Evolutionary conservation across 1,284 basidiomycete genomes (phyloP).

Genomic region (Quambalaria eucalypti): DNA sequence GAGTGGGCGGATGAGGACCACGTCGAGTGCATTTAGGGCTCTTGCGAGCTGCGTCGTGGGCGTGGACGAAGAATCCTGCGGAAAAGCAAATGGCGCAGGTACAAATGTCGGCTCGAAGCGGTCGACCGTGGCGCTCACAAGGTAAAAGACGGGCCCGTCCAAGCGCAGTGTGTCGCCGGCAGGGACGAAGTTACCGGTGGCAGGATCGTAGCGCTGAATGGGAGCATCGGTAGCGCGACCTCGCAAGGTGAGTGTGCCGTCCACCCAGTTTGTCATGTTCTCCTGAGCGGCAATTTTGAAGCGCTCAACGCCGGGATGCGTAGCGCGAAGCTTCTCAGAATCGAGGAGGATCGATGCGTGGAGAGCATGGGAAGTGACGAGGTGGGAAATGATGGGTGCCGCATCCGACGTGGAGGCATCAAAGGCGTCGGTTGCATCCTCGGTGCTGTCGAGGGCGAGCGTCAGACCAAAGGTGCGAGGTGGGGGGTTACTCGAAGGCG

Average conservation of each 20-base stretch:
- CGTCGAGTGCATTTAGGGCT: constrained; percentile 55
- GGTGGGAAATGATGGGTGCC: constrained; percentile 37
- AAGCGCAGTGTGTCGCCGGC: constrained; percentile 14
- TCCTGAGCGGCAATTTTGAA: constrained; percentile 73
- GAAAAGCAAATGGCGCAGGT: constrained; percentile 57
- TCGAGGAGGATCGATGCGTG: constrained; percentile 72
- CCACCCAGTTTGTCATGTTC: constrained; percentile 67
- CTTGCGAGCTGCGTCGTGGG: constrained; percentile 13
- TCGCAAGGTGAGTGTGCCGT: constrained; percentile 54
- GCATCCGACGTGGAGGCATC: no score
- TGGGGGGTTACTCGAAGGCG: background rate
- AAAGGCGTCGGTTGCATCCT: background rate
- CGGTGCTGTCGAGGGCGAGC: background rate
- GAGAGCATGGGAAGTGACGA: constrained; percentile 56
- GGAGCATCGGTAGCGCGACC: constrained; percentile 53
- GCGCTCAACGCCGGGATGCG: constrained; percentile 67
- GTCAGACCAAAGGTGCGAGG: constrained; percentile 3
- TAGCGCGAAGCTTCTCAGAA: constrained; percentile 57
- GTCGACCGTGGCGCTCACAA: constrained; percentile 70
- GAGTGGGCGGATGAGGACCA: constrained; percentile 71
- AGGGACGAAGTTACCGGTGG: background rate
- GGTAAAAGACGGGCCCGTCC: constrained; percentile 71
- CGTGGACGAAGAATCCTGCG: background rate
- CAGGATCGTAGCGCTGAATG: constrained; percentile 52
- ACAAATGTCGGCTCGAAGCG: constrained; percentile 72